phyloP scores from a whole-genome alignment of 1,284 basidiomycete species.

The Stygiomarasmius scandens region DNA sequence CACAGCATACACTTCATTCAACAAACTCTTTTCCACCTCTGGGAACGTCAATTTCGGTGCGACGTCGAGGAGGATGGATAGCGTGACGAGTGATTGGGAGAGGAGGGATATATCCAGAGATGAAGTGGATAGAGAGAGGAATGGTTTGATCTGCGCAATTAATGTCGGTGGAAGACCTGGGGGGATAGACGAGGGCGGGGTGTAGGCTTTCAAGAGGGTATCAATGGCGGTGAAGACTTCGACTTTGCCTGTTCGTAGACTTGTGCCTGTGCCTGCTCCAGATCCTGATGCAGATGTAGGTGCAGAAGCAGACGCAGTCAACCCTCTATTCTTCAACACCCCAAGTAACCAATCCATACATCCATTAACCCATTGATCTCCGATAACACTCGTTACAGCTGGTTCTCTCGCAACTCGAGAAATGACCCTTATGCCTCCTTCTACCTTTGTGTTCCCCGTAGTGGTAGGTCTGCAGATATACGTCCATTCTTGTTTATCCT shows the following conservation, averaged over 20 bases:
- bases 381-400: slow-evolving; percentile 41
- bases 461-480: slow-evolving; percentile 67
- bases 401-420: slow-evolving; percentile 72
- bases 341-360: slow-evolving; percentile 79
- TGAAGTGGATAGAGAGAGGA: too few species aligned
- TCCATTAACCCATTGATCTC: slow-evolving; percentile 79
- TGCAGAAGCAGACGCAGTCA: too few species aligned
- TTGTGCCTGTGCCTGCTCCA: slow-evolving; percentile 27
- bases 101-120: slow-evolving; percentile 78
- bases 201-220: slow-evolving; percentile 55
- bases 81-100: slow-evolving; percentile 71
- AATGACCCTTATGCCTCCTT: slow-evolving; percentile 73
- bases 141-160: slow-evolving; percentile 73
- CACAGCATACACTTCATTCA: slow-evolving; percentile 70
- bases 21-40: slow-evolving; percentile 69
- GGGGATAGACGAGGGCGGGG: slow-evolving; percentile 43
- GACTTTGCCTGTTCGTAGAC: slow-evolving; percentile 77
- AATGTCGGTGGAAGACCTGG: slow-evolving; percentile 62
- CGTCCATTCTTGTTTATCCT: slow-evolving; percentile 76
- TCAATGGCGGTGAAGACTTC: slow-evolving; percentile 83
- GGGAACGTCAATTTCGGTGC: slow-evolving; percentile 70
- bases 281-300: too few species aligned
- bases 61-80: slow-evolving; percentile 72
- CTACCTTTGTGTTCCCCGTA: slow-evolving; percentile 73
- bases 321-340: slow-evolving; percentile 62